Percentiles rank a stretch among this genome's conserved stretches.
Conservation (phyloP, 1,284 basidiomycete species). For the Sporisorium graminicola region DNA sequence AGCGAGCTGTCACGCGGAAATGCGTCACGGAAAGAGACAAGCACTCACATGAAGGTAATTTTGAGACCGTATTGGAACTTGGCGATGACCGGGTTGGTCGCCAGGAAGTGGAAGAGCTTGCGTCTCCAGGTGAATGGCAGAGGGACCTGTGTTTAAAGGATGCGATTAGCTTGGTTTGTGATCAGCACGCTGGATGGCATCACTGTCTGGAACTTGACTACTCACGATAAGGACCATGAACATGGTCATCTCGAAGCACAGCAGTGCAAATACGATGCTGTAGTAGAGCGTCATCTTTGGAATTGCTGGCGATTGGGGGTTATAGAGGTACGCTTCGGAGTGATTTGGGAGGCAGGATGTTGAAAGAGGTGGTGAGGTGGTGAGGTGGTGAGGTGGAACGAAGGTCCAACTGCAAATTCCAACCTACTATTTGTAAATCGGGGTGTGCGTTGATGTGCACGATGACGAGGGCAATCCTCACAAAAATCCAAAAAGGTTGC, state of each 20-base stretch:
- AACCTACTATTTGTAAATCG: neutral
- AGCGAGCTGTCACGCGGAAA: too few species aligned
- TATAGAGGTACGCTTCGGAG: neutral
- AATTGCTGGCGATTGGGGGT: neutral
- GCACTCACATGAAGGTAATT: constrained; percentile 89
- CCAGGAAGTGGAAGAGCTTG: constrained; percentile 81
- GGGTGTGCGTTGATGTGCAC: neutral
- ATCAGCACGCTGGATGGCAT: neutral
- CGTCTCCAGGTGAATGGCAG: constrained; percentile 81
- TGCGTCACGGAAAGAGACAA: neutral
- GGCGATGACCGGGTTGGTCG: constrained; percentile 70
- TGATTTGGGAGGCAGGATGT: neutral
- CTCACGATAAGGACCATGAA: constrained; percentile 67
- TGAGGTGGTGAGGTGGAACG: too few species aligned
- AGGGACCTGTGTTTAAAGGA: constrained; percentile 71
- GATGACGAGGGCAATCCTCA: constrained; percentile 5
- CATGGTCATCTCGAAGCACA: constrained; percentile 68
- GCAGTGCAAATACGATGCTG: constrained; percentile 67
- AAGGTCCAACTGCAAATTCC: neutral
- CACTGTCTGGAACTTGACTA: neutral
- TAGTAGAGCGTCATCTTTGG: constrained; percentile 67
- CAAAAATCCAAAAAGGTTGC: too few species aligned
- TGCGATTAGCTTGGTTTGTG: too few species aligned
- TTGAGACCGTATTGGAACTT: constrained; percentile 78
- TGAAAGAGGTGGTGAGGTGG: neutral